These are phyloP conservation scores for Phytophthora citrophthora DNA, from an alignment of 352 stramenopile species.

Conservation along the genomic window DNA sequence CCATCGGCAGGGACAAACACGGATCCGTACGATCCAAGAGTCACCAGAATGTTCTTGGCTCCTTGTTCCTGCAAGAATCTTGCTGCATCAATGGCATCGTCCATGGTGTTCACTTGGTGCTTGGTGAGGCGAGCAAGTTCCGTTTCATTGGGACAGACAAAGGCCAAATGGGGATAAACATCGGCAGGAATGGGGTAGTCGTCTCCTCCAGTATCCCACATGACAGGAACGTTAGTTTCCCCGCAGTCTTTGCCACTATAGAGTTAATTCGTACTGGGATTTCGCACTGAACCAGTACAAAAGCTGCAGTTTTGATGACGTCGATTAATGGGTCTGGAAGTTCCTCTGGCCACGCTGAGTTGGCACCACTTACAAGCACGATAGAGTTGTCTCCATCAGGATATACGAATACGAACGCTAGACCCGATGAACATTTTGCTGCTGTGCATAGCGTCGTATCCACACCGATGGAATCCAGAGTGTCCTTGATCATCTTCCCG, in stretches of 20 bases:
- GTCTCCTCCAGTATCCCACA: too few species aligned
- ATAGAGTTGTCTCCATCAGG: constrained; percentile 81
- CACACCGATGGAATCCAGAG: constrained; percentile 36
- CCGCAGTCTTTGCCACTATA: constrained; percentile 47
- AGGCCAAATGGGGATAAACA: constrained; percentile 55
- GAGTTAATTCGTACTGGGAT: constrained; percentile 58
- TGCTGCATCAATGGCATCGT: constrained; percentile 53
- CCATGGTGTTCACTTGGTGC: constrained; percentile 32
- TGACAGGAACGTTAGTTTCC: too few species aligned
- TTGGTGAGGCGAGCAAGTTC: constrained; percentile 56
- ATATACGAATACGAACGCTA: constrained; percentile 77
- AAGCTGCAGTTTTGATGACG: constrained; percentile 44
- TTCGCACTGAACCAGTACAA: constrained; percentile 73
- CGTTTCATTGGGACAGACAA: constrained; percentile 72
- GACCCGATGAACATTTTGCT: constrained; percentile 54
- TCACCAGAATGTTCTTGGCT: constrained; percentile 61
- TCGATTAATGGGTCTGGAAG: constrained; percentile 39
- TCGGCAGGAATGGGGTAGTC: constrained; percentile 20
- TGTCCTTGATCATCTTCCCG: too few species aligned
- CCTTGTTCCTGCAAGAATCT: constrained; percentile 47
- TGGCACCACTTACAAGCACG: constrained; percentile 75
- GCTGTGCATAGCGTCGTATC: constrained; percentile 43
- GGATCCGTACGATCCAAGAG: constrained; percentile 58
- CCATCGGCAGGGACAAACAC: constrained; percentile 55
- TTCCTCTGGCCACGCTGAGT: constrained; percentile 53